Conservation (phyloP, 306 rosid species). For the Crataegus laevigata region DNA sequence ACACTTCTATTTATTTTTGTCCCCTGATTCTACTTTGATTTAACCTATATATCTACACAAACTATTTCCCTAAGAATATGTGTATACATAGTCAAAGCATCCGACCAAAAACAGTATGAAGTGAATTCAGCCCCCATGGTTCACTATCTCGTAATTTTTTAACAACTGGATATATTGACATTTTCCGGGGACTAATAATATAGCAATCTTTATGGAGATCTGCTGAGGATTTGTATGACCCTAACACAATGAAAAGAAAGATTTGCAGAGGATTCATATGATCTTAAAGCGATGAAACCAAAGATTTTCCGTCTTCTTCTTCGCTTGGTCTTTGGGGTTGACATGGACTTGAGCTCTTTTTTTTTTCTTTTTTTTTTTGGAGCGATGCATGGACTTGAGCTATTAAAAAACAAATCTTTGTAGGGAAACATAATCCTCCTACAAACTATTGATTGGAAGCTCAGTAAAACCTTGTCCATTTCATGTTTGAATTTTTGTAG, state of each 20-base stretch:
- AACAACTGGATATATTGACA: neutral
- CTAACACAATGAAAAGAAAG: no score
- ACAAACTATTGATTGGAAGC: no score
- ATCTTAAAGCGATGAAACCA: neutral
- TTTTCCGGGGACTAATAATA: neutral
- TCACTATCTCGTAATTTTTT: neutral
- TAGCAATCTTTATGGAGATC: neutral
- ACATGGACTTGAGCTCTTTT: no score
- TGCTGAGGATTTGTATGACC: no score
- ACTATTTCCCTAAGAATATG: neutral
- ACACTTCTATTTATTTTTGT: neutral
- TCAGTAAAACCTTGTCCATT: no score
- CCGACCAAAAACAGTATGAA: neutral
- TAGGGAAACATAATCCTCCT: neutral
- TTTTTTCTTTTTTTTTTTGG: no score
- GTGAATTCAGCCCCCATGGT: neutral
- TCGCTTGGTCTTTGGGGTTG: no score
- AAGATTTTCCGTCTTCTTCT: neutral
- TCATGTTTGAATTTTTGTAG: no score
- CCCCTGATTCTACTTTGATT: no score
- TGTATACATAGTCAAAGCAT: neutral
- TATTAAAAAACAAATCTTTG: neutral
- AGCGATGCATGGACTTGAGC: no score
- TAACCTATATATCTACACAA: no score
- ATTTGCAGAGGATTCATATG: neutral